These are phyloP conservation scores for Solanum paucissectum DNA, from an alignment of 257 asterid species.

Conservation along the genomic window DNA sequence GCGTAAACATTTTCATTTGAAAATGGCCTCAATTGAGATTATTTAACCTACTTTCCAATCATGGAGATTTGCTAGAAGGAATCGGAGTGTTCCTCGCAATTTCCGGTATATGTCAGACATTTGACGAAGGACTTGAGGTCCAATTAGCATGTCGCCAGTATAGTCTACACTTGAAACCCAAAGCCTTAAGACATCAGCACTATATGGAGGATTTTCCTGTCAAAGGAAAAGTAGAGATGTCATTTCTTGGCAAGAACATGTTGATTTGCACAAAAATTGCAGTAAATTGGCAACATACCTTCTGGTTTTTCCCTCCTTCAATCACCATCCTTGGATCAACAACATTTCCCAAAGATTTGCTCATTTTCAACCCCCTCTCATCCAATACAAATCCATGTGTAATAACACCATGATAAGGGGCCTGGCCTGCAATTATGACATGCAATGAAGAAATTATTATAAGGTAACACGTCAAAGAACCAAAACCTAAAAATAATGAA, in stretches of 20 bases:
- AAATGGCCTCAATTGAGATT: neutral
- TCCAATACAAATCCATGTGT: conserved; percentile 97
- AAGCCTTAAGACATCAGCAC: conserved; percentile 94
- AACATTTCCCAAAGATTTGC: conserved; percentile 94
- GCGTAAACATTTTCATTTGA: neutral
- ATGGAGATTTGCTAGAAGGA: conserved; percentile 87
- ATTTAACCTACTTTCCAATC: conserved; percentile 80
- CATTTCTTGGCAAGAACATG: conserved; percentile 6
- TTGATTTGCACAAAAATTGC: neutral
- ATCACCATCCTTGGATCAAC: conserved; percentile 83
- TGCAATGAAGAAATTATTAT: neutral
- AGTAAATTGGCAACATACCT: conserved; percentile 28
- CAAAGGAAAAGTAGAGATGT: conserved; percentile 14
- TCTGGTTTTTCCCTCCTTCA: conserved; percentile 83
- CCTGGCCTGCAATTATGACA: conserved; percentile 53
- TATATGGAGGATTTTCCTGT: conserved; percentile 66
- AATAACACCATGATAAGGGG: conserved; percentile 77
- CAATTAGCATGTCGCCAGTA: conserved; percentile 77
- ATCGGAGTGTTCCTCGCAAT: conserved; percentile 92
- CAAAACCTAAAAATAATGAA: neutral
- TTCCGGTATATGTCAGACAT: conserved; percentile 92
- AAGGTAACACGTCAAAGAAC: neutral
- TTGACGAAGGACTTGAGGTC: conserved; percentile 87
- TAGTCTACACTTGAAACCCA: conserved; percentile 99
- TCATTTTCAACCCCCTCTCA: conserved; percentile 94